Base-by-base conservation (phyloP, 179 eudicot genomes). In the Silene coronaria region DNA sequence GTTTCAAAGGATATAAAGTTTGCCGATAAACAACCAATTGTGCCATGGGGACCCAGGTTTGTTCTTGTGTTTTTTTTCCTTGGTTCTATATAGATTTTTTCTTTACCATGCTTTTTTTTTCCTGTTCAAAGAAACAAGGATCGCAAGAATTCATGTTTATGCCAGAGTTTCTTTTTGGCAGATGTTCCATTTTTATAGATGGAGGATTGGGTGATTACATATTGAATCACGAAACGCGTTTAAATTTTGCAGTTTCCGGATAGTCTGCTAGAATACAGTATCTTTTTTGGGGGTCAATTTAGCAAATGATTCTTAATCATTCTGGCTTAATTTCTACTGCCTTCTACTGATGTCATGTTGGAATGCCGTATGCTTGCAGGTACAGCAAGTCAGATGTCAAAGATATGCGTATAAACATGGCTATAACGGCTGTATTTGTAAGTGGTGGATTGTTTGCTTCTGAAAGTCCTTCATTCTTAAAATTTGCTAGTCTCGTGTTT, bases 31-130 rank as follows among this genome's bases (percentile, higher is more conserved):
- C 88, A 78, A 82, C 97, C 99, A 36, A 66, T 87, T 22, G 58
- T 95, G 73, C 91, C 99, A 42, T 93, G 98, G 97, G 97, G 89
- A 58, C 98, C 98, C 77, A 93, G 98, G 98, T 93, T 80, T 78
- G 87, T 73, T 61, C 45, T 32, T 59, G 23, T 5, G 30, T 23
- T 22, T 59, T 21, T 26, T 61, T 71, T 4, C 30, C 6, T 16
- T 16, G 30, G 30, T 72, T 30, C 22, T 16, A 75, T 75, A 12
- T 21, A 24, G 16, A 3, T 70, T 34, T 51, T 10, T 14, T 71
- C 28, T 14, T 30, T 32, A 1, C 19, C 48, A 11, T 73, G 71
- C 66, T 38, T 34, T 7, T 21, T 46, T 55, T 12, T 26, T n/a
- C n/a, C n/a, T 51, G 19, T 24, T 14, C 68, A 22, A 8, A 66